Percentiles rank a stretch among this genome's conserved stretches.
These are phyloP conservation scores for Oryza meyeriana DNA, from an alignment of 176 grass and related monocot species.

Conservation along the genomic window DNA sequence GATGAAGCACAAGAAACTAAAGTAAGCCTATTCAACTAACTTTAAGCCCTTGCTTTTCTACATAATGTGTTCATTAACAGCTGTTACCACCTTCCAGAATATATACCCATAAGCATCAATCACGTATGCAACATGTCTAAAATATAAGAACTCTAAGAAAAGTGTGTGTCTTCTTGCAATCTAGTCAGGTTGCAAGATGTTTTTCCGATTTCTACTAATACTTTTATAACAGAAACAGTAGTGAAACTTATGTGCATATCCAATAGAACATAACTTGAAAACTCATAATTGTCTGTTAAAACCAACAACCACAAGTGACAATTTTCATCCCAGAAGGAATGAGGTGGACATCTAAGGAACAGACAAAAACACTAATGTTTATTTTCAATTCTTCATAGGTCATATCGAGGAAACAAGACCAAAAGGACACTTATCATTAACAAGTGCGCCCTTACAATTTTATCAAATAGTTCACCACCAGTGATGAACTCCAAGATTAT, in stretches of 20 bases:
- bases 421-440: slow-evolving; percentile 26
- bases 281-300: not conserved
- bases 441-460: slow-evolving; percentile 65
- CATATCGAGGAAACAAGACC: not conserved
- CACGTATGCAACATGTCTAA: not conserved
- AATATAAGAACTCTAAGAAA: not conserved
- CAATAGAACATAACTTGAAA: slow-evolving; percentile 13
- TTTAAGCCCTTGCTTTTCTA: not conserved
- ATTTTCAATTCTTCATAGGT: slow-evolving; percentile 10
- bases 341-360: not conserved
- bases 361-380: slow-evolving; percentile 17
- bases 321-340: not conserved
- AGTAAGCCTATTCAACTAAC: slow-evolving; percentile 8
- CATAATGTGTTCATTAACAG: not conserved
- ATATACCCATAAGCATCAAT: not conserved
- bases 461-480: slow-evolving; percentile 95
- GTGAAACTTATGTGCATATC: no score
- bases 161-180: not conserved
- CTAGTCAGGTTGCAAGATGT: not conserved
- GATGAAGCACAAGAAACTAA: slow-evolving; percentile 15
- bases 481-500: slow-evolving; percentile 98
- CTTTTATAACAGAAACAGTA: not conserved
- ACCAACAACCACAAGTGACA: not conserved
- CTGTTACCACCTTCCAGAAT: not conserved
- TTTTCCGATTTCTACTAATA: not conserved